A percentile compares a stretch with the other conserved stretches of the same genome.
Conservation (phyloP, 2,329 filamentous ascomycete species). For the Talaromyces amestolkiae region DNA sequence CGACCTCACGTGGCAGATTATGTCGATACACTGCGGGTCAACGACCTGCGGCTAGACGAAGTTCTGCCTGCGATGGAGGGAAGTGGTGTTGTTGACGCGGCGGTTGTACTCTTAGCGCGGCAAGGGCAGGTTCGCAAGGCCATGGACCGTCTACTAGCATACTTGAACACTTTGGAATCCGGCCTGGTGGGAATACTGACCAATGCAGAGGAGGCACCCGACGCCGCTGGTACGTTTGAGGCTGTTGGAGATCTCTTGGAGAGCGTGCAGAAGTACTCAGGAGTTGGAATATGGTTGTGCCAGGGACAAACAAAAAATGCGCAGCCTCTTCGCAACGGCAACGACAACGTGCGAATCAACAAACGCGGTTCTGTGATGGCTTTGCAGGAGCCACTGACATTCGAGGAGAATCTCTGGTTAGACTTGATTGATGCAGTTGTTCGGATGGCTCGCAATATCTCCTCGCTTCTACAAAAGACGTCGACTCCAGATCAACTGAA, state of each 20-base stretch:
- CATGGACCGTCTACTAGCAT: conserved; percentile 79
- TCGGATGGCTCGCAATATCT: conserved; percentile 62
- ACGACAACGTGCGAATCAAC: conserved; percentile 31
- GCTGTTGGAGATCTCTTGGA: conserved; percentile 71
- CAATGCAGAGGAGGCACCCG: conserved; percentile 57
- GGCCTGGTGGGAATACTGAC: conserved; percentile 71
- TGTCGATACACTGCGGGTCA: conserved; percentile 70
- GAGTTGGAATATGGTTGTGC: conserved; percentile 94
- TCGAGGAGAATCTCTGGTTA: conserved; percentile 65
- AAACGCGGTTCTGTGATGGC: conserved; percentile 41
- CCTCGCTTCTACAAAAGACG: conserved; percentile 48
- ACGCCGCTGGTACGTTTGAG: conserved; percentile 59
- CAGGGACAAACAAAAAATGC: conserved; percentile 73
- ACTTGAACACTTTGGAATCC: conserved; percentile 75
- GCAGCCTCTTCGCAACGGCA: conserved; percentile 29
- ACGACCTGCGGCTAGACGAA: conserved; percentile 73
- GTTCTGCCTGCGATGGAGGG: conserved; percentile 85
- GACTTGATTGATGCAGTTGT: conserved; percentile 64
- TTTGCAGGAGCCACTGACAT: conserved; percentile 56
- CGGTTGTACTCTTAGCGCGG: conserved; percentile 82
- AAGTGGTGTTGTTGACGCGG: conserved; percentile 86
- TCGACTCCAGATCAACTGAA: conserved; percentile 9
- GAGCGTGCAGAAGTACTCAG: conserved; percentile 81
- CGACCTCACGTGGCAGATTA: conserved; percentile 81
- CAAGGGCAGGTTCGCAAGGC: conserved; percentile 80